Evolutionary conservation across 257 asterid genomes (phyloP).

Genomic region (Penstemon davidsonii): DNA sequence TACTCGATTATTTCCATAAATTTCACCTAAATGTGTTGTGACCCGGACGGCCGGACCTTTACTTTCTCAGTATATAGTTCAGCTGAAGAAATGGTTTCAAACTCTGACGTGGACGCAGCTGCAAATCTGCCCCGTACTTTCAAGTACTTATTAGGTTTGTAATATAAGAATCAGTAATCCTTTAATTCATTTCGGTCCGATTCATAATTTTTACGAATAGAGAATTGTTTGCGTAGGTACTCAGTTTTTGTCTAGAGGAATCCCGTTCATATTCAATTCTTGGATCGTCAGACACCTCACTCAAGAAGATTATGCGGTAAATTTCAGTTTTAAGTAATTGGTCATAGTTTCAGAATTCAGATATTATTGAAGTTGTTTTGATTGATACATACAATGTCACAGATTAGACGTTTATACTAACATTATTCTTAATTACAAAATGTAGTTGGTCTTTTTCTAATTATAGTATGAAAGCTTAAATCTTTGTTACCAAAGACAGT

Average conservation of each 20-base stretch:
- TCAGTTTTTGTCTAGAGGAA: constrained; percentile 89
- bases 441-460: neutral
- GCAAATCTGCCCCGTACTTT: constrained; percentile 74
- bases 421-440: too few relatives aligned
- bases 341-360: too few relatives aligned
- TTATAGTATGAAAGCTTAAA: neutral
- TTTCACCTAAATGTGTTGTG: too few relatives aligned
- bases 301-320: constrained; percentile 86
- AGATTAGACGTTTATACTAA: too few relatives aligned
- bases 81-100: too few relatives aligned
- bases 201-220: neutral
- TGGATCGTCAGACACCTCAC: constrained; percentile 88
- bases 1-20: too few relatives aligned
- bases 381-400: too few relatives aligned
- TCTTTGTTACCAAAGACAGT: too few relatives aligned
- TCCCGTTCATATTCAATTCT: constrained; percentile 88
- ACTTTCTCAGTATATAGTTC: too few relatives aligned
- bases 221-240: constrained; percentile 53
- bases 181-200: neutral
- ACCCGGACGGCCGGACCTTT: too few relatives aligned
- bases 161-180: neutral
- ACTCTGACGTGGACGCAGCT: constrained; percentile 36
- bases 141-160: constrained; percentile 73
- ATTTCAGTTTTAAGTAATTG: neutral
- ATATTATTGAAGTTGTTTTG: neutral